Conservation (phyloP, 2,329 filamentous ascomycete genomes). For the Pezizomycotina sp. region DNA sequence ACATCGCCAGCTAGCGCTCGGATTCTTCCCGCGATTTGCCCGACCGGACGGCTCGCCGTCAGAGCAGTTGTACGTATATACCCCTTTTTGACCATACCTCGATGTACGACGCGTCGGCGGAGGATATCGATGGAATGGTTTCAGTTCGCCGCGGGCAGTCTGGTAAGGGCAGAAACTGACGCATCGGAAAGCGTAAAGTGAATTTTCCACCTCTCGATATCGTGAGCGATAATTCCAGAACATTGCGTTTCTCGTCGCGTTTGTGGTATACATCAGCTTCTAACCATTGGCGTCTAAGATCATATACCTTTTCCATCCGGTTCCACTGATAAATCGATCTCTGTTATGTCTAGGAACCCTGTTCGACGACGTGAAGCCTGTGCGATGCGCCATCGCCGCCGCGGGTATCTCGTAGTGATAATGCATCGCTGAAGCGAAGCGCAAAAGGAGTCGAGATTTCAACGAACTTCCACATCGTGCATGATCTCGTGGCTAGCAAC, state of each 20-base stretch:
- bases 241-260: background rate
- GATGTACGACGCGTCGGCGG: background rate
- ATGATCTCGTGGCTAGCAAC: no score
- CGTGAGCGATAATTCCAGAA: background rate
- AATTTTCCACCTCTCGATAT: slow-evolving; percentile 5
- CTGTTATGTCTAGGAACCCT: slow-evolving; percentile 9
- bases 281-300: background rate
- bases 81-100: background rate
- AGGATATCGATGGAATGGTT: background rate
- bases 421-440: slow-evolving; percentile 7
- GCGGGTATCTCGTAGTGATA: background rate
- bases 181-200: slow-evolving; percentile 1
- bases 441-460: slow-evolving; percentile 4
- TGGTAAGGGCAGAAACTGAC: slow-evolving; percentile 2
- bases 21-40: slow-evolving; percentile 1
- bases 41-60: background rate
- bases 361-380: slow-evolving; percentile 1
- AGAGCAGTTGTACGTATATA: background rate
- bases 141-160: background rate
- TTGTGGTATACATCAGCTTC: background rate
- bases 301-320: background rate
- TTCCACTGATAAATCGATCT: slow-evolving; percentile 4
- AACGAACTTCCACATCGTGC: slow-evolving; percentile 8
- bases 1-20: slow-evolving; percentile 4
- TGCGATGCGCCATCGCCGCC: slow-evolving; percentile 4